Percentiles rank a stretch among this genome's conserved stretches.
Evolutionary conservation across 257 asterid genomes (phyloP).

Genomic region (Avicennia marina): DNA sequence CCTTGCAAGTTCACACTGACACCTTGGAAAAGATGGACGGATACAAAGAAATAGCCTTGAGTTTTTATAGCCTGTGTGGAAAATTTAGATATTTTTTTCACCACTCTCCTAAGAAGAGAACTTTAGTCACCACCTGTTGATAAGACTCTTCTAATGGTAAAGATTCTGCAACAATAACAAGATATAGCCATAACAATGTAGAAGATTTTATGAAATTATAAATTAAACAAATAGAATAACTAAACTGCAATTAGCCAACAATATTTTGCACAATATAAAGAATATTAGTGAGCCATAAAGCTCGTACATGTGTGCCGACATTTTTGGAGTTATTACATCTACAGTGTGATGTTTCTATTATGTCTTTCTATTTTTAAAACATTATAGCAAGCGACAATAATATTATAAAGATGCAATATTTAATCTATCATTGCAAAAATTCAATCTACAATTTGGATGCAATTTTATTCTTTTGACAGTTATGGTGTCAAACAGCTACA

Average conservation of each 20-base stretch:
- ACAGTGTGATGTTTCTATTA: no score
- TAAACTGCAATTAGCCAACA: neutral
- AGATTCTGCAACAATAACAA: neutral
- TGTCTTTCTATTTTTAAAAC: no score
- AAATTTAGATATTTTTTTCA: neutral
- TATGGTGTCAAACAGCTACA: neutral
- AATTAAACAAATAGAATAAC: neutral
- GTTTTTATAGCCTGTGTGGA: neutral
- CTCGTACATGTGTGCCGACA: neutral
- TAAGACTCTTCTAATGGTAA: neutral
- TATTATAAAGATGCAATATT: neutral
- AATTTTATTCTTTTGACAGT: neutral
- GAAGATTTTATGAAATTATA: neutral
- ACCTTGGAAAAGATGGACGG: neutral
- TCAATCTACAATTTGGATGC: neutral
- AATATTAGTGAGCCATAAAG: neutral
- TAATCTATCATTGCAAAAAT: neutral
- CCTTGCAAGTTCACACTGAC: neutral
- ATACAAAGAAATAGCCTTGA: constrained; percentile 1
- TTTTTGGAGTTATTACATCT: neutral
- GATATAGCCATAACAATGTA: neutral
- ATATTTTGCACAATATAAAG: neutral
- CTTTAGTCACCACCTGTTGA: neutral
- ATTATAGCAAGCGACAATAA: no score
- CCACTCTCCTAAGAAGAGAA: neutral